Evolutionary conservation across 2,329 filamentous ascomycete species (phyloP), one percentile per base, ranked within the genome.

Genomic region (Akanthomyces muscarius): DNA sequence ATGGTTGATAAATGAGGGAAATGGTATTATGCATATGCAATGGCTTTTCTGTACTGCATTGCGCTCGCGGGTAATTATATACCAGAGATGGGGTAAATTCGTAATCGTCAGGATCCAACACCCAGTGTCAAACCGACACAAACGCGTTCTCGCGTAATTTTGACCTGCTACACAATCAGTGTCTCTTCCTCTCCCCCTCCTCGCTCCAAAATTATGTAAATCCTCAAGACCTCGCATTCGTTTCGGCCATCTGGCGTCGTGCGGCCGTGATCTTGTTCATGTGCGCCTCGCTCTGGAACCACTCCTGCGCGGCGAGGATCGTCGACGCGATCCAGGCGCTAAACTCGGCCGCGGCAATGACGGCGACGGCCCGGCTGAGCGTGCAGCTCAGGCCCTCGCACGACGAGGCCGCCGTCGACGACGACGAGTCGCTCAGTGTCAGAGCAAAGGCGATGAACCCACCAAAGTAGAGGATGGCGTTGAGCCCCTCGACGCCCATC

Each of bases 381-480:
- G 76, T 76, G 75, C 86, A 88, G 30, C 86, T 82, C 44, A 75
- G 76, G 48, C 85, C 85, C 33, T 78, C 76, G 74, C 85, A 88
- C 42, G 18, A 23, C 16, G 36, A 4, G 1, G 21, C 21, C 21
- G 21, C 21, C 0, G 38, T 25, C 10, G 28, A 18, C 75, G 85
- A 84, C 62, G 81, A 73, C 56, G 87, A 75, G 59, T 76, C 75
- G 70, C 78, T 76, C 66, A 88, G 79, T 74, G 86, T 87, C 65
- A 83, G 78, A 50, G 82, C 77, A 23, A 87, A 78, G 11, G 83
- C 83, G 68, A 86, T 78, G 74, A 87, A 87, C 62, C 84, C 84
- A 23, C 79, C 76, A 71, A 87, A 83, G 75, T 85, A 86, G 70
- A 87, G 81, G 62, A 86, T 66, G 5, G 79, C 75, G 71, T 86